Evolutionary conservation across 148 eudicot genomes (phyloP).

Genomic region (Amaranthus cruentus): DNA sequence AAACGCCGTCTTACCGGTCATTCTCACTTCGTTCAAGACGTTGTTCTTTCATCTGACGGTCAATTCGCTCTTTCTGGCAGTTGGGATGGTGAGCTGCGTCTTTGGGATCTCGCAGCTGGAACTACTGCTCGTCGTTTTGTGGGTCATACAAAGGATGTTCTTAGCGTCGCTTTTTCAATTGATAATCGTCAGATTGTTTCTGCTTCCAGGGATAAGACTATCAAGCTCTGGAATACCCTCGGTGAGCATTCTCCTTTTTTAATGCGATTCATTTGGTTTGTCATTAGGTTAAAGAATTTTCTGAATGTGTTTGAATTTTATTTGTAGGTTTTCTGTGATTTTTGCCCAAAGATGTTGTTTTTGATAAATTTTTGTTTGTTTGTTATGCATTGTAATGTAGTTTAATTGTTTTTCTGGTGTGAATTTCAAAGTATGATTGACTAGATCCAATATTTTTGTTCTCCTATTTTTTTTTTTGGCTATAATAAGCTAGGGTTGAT

Average conservation of each 20-base stretch:
- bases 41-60: slow-evolving; percentile 75
- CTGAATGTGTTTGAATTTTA: no score
- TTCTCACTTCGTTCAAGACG: slow-evolving; percentile 78
- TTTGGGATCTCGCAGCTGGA: slow-evolving; percentile 75
- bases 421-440: no score
- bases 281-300: no score
- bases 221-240: slow-evolving; percentile 92
- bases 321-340: no score
- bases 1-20: slow-evolving; percentile 72
- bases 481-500: no score
- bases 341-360: no score
- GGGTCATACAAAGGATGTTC: slow-evolving; percentile 80
- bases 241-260: slow-evolving; percentile 22
- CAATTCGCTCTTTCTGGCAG: slow-evolving; percentile 82
- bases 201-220: slow-evolving; percentile 66
- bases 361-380: no score
- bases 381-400: no score
- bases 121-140: slow-evolving; percentile 76
- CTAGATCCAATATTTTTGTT: neutral
- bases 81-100: slow-evolving; percentile 86
- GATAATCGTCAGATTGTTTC: slow-evolving; percentile 93
- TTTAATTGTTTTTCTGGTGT: no score
- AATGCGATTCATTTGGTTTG: no score
- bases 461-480: neutral
- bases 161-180: slow-evolving; percentile 78